phyloP scores from a whole-genome alignment of 2,329 filamentous ascomycete genomes.

The Aspergillus sp. region DNA sequence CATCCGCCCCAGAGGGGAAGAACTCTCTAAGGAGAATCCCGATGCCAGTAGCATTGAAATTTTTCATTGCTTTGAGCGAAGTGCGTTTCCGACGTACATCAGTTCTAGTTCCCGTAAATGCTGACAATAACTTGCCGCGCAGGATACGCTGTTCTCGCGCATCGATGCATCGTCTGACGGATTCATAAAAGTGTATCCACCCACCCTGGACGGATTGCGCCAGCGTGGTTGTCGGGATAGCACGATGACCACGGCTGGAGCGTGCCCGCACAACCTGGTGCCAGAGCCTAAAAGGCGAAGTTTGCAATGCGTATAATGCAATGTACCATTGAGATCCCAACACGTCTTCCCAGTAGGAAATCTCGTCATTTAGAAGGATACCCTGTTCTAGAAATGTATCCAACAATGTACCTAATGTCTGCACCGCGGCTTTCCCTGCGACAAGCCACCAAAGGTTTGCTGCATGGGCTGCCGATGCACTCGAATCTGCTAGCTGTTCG shows the following conservation, averaged over 20 bases:
- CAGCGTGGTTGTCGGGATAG: constrained; percentile 12
- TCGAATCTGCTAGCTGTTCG: constrained; percentile 17
- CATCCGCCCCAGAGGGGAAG: constrained; percentile 63
- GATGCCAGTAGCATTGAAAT: constrained; percentile 80
- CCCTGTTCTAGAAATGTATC: constrained; percentile 78
- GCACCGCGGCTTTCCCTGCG: constrained; percentile 86
- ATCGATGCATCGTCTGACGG: constrained; percentile 72
- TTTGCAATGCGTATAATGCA: constrained; percentile 82
- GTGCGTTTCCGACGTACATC: constrained; percentile 75
- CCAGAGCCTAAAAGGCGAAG: constrained; percentile 73
- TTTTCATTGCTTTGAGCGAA: constrained; percentile 67
- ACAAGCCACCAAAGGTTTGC: constrained; percentile 86
- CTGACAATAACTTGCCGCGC: constrained; percentile 70
- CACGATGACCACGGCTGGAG: constrained; percentile 51
- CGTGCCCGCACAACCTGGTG: constrained; percentile 64
- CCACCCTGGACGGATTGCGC: constrained; percentile 36
- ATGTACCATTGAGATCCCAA: constrained; percentile 75
- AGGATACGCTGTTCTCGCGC: constrained; percentile 71
- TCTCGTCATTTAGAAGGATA: constrained; percentile 77
- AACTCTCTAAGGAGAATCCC: constrained; percentile 87
- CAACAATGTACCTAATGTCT: constrained; percentile 79
- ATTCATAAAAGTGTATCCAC: constrained; percentile 69
- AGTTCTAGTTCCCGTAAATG: constrained; percentile 70
- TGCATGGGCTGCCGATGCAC: constrained; percentile 54
- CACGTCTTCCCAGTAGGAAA: constrained; percentile 95